Evolutionary conservation across 2,329 filamentous ascomycete species (phyloP), one percentile per base, ranked within the genome.

Genomic region (Fusarium dlaminii): DNA sequence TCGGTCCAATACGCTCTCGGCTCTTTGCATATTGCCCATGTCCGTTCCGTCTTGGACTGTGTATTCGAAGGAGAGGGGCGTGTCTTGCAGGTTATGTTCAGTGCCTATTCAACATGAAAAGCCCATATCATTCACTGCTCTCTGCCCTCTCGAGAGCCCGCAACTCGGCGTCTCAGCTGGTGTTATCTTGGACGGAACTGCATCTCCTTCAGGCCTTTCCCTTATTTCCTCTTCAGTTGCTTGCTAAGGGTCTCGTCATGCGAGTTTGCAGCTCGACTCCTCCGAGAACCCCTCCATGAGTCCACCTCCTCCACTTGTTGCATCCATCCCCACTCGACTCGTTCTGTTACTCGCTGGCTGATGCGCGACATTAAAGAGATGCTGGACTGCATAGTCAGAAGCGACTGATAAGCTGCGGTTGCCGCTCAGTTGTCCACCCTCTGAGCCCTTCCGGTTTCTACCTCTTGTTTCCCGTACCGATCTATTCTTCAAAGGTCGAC

Each of bases 381-480:
- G 76, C 70, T 71, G 68, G 71, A 58, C 66, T 75, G 67, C 66
- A 77, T 71, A 66, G 64, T 65, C 66, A 67, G 68, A 72, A 75
- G 72, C 69, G 61, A 78, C 76, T 78, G 76, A 78, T 78, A 78
- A 78, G 76, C 73, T 77, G 74, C 71, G 58, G 75, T 68, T 78
- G 76, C 73, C 76, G 73, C 76, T 75, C 73, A 75, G 70, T 62
- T 73, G 67, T 68, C 69, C 70, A 75, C 70, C 64, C 72, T 70
- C 65, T 74, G 59, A 72, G 70, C 76, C 70, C 68, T 74, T 74
- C 56, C 61, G 64, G 63, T 77, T 75, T 75, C 62, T 74, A 71
- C 68, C 70, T 70, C 62, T 65, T 71, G 62, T 58, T 63, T 75
- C 64, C 52, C 48, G 70, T 58, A 58, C 30, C 55, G 55, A 58